Evolutionary conservation across 23 red algal species (phyloP), one percentile per base, ranked within the genome.

Genomic region (Gracilaria caudata): DNA sequence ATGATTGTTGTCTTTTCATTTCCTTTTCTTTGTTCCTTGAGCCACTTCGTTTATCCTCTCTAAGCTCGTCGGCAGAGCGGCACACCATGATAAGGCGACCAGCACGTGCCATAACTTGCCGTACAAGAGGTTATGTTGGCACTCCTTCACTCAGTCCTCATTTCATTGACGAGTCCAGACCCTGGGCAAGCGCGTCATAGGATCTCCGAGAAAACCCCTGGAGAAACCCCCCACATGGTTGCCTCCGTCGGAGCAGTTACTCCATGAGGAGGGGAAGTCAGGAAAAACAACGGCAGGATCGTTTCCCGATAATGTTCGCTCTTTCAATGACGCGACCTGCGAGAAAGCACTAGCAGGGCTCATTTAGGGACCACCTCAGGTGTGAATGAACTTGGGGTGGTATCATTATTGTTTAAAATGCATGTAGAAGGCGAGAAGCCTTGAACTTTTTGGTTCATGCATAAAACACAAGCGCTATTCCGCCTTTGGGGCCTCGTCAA

Each of bases 151-250:
- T 20, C 20, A 64, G 28, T 64, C 51, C 51, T 54, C 51, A 54
- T 16, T 28, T 64, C n/a, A 10, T 64, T 6, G n/a, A 24, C n/a
- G 59, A 64, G 59, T 13, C 59, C 59, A 24, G n/a, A 64, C n/a
- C 59, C 59, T 64, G n/a, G n/a, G n/a, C n/a, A 64, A 64, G 59
- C 59, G 59, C 28, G 46, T n/a, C n/a, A 51, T 51, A 51, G 7
- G 14, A 64, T 13, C 8, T 64, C 20, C 28, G 59, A 23, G 59
- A 24, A 64, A 32, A 64, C 8, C 20, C 59, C 59, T 7, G 59
- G 11, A 6, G 28, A 64, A 64, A 8, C 9, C n/a, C 59, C 59
- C n/a, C 7, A 23, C 59, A 64, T 7, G n/a, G 59, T 23, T 23
- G 20, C 59, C 59, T 64, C 28, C 28, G 59, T 23, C n/a, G n/a